Conservation (phyloP, 768 basidiomycete species). For the Tylopilus sp. region DNA sequence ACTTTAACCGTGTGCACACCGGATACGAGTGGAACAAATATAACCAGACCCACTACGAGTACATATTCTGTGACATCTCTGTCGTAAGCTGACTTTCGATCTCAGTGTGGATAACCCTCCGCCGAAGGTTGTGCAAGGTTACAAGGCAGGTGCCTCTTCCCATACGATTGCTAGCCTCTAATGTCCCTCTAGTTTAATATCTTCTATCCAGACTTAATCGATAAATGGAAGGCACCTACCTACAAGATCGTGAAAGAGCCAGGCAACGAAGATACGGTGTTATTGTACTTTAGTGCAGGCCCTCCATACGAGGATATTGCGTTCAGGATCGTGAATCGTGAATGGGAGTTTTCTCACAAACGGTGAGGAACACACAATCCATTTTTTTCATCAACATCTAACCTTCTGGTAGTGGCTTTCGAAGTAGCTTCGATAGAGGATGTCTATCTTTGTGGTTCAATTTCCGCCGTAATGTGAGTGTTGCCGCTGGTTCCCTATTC, state of each 20-base stretch:
- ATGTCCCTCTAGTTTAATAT: constrained; percentile 72
- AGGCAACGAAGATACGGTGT: constrained; percentile 92
- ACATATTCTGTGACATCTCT: constrained; percentile 9
- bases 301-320: constrained; percentile 99
- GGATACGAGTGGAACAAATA: constrained; percentile 99
- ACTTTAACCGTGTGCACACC: constrained; percentile 98
- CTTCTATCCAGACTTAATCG: constrained; percentile 98
- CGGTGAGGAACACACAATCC: constrained; percentile 45
- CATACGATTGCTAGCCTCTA: background rate
- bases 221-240: constrained; percentile 94
- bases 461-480: constrained; percentile 86
- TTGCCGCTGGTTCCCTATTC: constrained; percentile 5
- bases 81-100: constrained; percentile 12
- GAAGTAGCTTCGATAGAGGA: constrained; percentile 95
- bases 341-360: constrained; percentile 99
- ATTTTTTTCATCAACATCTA: constrained; percentile 13
- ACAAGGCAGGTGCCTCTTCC: constrained; percentile 58
- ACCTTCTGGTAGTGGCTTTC: constrained; percentile 69
- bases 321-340: constrained; percentile 94
- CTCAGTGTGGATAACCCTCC: constrained; percentile 94
- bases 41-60: constrained; percentile 99
- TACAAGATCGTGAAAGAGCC: constrained; percentile 94
- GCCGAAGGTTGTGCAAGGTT: constrained; percentile 98
- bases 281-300: constrained; percentile 92
- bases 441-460: constrained; percentile 96